A percentile compares a stretch with the other conserved stretches of the same genome.
phyloP scores from a whole-genome alignment of 2,329 filamentous ascomycete genomes.

The Trichoderma endophyticum region DNA sequence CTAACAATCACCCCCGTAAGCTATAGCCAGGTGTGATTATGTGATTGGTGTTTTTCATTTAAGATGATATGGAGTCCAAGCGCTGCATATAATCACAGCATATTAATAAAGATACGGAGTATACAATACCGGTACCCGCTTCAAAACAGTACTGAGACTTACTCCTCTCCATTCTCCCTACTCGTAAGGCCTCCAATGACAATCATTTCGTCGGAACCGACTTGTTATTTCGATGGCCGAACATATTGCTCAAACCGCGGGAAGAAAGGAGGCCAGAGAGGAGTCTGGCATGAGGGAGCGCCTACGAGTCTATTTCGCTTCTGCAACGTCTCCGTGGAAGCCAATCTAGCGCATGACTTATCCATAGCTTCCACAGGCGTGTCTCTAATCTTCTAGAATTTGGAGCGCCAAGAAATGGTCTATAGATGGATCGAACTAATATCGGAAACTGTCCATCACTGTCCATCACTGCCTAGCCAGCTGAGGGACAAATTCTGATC shows the following conservation, averaged over 20 bases:
- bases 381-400: background rate
- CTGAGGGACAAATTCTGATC: constrained; percentile 4
- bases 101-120: background rate
- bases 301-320: background rate
- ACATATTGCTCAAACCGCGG: background rate
- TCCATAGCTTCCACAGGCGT: background rate
- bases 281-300: background rate
- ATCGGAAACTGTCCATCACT: background rate
- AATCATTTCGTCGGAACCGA: background rate
- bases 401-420: background rate
- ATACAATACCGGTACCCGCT: background rate
- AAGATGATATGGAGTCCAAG: background rate
- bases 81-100: background rate
- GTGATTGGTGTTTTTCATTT: background rate
- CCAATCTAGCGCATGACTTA: background rate
- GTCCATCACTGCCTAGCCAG: background rate
- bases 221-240: background rate
- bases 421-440: background rate
- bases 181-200: background rate
- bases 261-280: background rate
- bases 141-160: background rate
- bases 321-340: background rate
- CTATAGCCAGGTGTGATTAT: background rate
- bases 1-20: background rate
- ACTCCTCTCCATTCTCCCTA: background rate